phyloP scores from a whole-genome alignment of 495 filamentous ascomycete genomes.

The Penicillium ucsense region DNA sequence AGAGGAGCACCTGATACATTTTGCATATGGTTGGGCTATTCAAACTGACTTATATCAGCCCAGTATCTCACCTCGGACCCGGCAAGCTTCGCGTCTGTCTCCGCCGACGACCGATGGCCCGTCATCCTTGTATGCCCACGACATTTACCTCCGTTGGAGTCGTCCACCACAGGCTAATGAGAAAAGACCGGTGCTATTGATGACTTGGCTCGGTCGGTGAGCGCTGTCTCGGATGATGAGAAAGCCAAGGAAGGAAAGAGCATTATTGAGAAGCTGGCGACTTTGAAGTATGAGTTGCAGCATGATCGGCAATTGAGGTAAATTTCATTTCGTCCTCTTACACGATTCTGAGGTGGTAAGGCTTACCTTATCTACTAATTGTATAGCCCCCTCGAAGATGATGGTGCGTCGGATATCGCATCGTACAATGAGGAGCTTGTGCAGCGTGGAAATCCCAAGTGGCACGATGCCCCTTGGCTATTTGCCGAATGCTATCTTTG shows the following conservation, averaged over 20 bases:
- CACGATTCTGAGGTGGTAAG: too few relatives aligned
- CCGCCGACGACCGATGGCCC: constrained; percentile 82
- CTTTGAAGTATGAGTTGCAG: constrained; percentile 91
- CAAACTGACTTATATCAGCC: constrained; percentile 41
- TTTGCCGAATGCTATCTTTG: constrained; percentile 93
- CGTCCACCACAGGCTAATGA: constrained; percentile 4
- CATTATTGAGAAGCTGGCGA: constrained; percentile 70
- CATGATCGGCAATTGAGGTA: constrained; percentile 79
- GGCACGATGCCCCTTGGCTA: constrained; percentile 81
- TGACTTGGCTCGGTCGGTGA: constrained; percentile 71
- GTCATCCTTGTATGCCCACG: constrained; percentile 64
- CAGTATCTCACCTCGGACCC: constrained; percentile 68
- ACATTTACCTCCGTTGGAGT: background rate
- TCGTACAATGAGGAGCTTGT: constrained; percentile 81
- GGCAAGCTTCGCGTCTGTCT: constrained; percentile 77
- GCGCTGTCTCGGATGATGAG: constrained; percentile 39
- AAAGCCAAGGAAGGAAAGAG: constrained; percentile 72
- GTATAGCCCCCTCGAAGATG: constrained; percentile 66
- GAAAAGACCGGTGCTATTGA: constrained; percentile 85
- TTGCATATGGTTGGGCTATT: background rate
- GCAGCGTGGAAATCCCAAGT: constrained; percentile 60
- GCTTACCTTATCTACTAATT: too few relatives aligned
- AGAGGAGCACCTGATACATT: constrained; percentile 6
- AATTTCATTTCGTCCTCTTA: constrained; percentile 12
- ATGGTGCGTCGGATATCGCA: constrained; percentile 68